Evolutionary conservation across 805 yeast species (phyloP).

Genomic region (Brettanomyces anomalus): DNA sequence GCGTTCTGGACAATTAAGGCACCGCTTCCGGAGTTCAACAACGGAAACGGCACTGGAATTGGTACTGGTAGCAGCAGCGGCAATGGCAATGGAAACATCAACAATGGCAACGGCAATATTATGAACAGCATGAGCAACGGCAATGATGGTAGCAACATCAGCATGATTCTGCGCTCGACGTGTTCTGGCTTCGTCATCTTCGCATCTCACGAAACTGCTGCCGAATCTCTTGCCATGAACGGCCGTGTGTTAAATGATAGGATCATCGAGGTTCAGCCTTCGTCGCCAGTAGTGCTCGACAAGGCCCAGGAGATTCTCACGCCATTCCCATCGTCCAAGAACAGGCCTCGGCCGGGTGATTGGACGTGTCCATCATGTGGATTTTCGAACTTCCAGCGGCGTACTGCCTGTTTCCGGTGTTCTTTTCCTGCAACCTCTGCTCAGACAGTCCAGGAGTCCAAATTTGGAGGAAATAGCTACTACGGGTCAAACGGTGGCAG

Average conservation of each 20-base stretch:
- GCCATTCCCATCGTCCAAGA: conserved; percentile 77
- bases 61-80: not conserved
- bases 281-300: conserved; percentile 68
- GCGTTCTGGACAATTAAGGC: conserved; percentile 83
- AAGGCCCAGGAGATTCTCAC: conserved; percentile 73
- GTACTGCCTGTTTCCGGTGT: conserved; percentile 91
- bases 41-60: too few relatives aligned
- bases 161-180: conserved; percentile 22
- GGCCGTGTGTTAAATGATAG: conserved; percentile 68
- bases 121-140: conserved; percentile 1
- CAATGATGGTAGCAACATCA: not conserved
- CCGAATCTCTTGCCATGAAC: conserved; percentile 67
- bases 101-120: not conserved
- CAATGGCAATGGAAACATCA: not conserved
- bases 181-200: conserved; percentile 81
- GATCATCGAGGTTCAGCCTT: conserved; percentile 79
- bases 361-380: conserved; percentile 99
- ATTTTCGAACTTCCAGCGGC: conserved; percentile 85
- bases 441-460: conserved; percentile 58
- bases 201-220: conserved; percentile 77
- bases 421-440: conserved; percentile 78
- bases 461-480: conserved; percentile 21
- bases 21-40: conserved; percentile 24
- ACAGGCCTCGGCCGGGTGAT: conserved; percentile 92
- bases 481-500: conserved; percentile 10